Evolutionary conservation across 148 eudicot species (phyloP), one percentile per base, ranked within the genome.

Genomic region (Pouteria glomerata): DNA sequence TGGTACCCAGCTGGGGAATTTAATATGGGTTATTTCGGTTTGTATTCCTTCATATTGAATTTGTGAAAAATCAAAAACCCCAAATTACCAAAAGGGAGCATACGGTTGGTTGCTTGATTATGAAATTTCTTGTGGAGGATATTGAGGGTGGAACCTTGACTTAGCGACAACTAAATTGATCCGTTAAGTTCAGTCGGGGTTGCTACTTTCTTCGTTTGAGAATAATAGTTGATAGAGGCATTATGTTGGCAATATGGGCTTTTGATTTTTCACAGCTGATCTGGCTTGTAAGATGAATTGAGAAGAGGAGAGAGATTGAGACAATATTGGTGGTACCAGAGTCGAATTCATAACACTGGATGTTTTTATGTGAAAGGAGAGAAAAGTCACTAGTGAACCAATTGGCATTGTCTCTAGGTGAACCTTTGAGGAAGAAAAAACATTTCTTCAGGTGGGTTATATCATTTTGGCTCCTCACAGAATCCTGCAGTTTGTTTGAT

Each of bases 11-110:
- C 42, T 42, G 42, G 35, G 65, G n/a, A 58, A 57, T 42, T 58
- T 23, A 57, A 71, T 13, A 21, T 19, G 55, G 24, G 63, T 7
- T 53, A 50, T 24, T 39, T 70, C 33, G 48, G 51, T 70, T 70
- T 70, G 50, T 26, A 26, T 13, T 57, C n/a, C n/a, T n/a, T 41
- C 26, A 1, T n/a, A n/a, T n/a, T 39, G 44, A 39, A 10, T 39
- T n/a, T n/a, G n/a, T n/a, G n/a, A n/a, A n/a, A n/a, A n/a, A n/a
- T n/a, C n/a, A n/a, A n/a, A n/a, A n/a, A n/a, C n/a, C n/a, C n/a
- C n/a, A n/a, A 52, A 63, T 52, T 76, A 45, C 70, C 79, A 31
- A 55, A 70, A 31, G 56, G 64, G 69, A 2, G 74, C 79, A 76
- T 74, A 63, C 70, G 74, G 50, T 24, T 42, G 57, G 52, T 70